These are phyloP conservation scores for Globisporangium yorkense DNA, from an alignment of 352 stramenopile species.

Conservation along the genomic window DNA sequence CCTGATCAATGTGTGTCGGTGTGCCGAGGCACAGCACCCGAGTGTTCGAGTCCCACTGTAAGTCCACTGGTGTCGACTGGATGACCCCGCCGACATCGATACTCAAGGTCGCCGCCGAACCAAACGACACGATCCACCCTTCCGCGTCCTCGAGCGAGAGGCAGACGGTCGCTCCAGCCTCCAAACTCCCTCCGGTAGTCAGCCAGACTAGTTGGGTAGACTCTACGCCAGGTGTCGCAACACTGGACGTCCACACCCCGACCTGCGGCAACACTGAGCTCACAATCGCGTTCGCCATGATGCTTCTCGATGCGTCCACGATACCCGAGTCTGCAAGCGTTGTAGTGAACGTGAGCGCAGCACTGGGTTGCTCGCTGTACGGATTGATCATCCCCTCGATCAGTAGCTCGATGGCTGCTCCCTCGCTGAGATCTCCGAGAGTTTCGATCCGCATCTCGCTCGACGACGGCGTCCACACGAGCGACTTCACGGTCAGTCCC, in stretches of 20 bases:
- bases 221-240: constrained; percentile 40
- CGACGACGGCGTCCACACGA: constrained; percentile 21
- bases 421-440: constrained; percentile 29
- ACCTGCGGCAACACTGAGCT: constrained; percentile 17
- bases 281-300: constrained; percentile 39
- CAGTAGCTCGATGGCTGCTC: constrained; percentile 26
- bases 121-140: constrained; percentile 30
- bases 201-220: constrained; percentile 39
- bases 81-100: not conserved
- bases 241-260: constrained; percentile 28
- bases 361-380: constrained; percentile 20
- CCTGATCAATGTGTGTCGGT: constrained; percentile 23
- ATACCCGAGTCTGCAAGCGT: constrained; percentile 32
- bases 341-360: constrained; percentile 23
- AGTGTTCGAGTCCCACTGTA: constrained; percentile 10
- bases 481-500: constrained; percentile 25
- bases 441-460: constrained; percentile 32
- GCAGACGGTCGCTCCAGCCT: constrained; percentile 32
- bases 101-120: constrained; percentile 19
- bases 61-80: constrained; percentile 3
- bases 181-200: constrained; percentile 33
- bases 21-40: constrained; percentile 25
- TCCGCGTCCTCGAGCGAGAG: constrained; percentile 20
- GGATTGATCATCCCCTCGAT: constrained; percentile 52
- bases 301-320: constrained; percentile 38